Percentiles rank a stretch among this genome's conserved stretches.
These are phyloP conservation scores for Canariomyces notabilis DNA, from an alignment of 2,329 filamentous ascomycete genomes.

Conservation along the genomic window DNA sequence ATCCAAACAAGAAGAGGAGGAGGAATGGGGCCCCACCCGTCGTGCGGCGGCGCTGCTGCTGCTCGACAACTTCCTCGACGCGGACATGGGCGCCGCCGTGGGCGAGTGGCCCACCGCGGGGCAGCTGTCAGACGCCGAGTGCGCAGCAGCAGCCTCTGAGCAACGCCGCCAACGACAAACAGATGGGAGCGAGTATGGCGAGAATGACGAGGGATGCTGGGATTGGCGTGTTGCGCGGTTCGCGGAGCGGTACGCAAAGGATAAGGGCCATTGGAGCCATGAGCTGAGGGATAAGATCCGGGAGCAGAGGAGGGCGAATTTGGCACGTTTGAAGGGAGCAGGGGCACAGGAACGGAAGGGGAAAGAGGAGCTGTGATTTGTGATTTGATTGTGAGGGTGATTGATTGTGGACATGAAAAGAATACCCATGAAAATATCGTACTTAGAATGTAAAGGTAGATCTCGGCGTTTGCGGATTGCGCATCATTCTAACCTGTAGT, in stretches of 20 bases:
- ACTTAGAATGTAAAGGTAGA: too few relatives aligned
- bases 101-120: constrained; percentile 50
- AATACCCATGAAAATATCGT: too few relatives aligned
- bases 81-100: constrained; percentile 54
- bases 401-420: too few relatives aligned
- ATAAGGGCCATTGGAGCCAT: constrained; percentile 42
- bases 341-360: constrained; percentile 3
- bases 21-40: constrained; percentile 46
- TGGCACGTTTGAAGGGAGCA: too few relatives aligned
- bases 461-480: too few relatives aligned
- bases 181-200: constrained; percentile 24
- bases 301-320: constrained; percentile 25
- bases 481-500: too few relatives aligned
- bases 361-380: constrained; percentile 18
- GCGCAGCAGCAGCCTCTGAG: constrained; percentile 19
- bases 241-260: constrained; percentile 33
- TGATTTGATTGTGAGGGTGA: too few relatives aligned
- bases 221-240: constrained; percentile 47
- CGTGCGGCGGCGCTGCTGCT: constrained; percentile 54
- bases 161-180: constrained; percentile 10
- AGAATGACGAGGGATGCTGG: constrained; percentile 42
- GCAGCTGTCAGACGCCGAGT: constrained; percentile 34
- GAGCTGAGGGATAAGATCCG: constrained; percentile 36
- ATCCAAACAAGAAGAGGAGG: constrained; percentile 29
- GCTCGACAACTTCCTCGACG: constrained; percentile 62